phyloP scores from a whole-genome alignment of 2,329 filamentous ascomycete genomes.

The Epichloe typhina region DNA sequence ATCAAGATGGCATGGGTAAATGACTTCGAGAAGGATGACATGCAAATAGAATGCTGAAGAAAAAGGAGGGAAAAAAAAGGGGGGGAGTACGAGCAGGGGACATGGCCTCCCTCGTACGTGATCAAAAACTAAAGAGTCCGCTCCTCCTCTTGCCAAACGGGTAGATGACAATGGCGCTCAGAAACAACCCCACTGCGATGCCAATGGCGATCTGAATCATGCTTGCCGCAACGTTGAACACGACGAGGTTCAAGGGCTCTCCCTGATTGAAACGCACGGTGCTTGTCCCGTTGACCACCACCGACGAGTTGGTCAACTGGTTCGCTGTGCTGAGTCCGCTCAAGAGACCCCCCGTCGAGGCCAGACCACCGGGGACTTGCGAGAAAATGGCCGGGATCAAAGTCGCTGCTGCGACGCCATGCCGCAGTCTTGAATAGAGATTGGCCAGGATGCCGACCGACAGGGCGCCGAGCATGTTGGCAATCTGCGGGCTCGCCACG shows the following conservation, averaged over 20 bases:
- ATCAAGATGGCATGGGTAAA: neutral
- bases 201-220: slow-evolving; percentile 42
- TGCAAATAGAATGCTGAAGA: too few species aligned
- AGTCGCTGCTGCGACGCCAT: slow-evolving; percentile 36
- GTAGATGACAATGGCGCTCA: slow-evolving; percentile 35
- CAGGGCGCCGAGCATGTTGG: slow-evolving; percentile 64
- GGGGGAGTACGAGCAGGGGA: neutral
- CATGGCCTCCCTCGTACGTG: neutral
- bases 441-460: slow-evolving; percentile 67
- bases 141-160: slow-evolving; percentile 36
- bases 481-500: slow-evolving; percentile 56
- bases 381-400: slow-evolving; percentile 36
- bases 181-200: slow-evolving; percentile 36
- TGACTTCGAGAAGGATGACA: neutral
- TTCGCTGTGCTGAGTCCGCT: slow-evolving; percentile 33
- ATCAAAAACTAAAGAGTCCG: slow-evolving; percentile 34
- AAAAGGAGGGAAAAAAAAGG: neutral
- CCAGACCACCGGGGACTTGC: slow-evolving; percentile 34
- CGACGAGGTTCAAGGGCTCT: slow-evolving; percentile 20
- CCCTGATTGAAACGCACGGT: slow-evolving; percentile 11
- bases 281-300: slow-evolving; percentile 22
- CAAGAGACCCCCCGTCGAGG: slow-evolving; percentile 31
- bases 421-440: slow-evolving; percentile 50
- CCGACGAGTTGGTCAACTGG: slow-evolving; percentile 25
- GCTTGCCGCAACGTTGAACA: slow-evolving; percentile 32